These are phyloP conservation scores for Entomortierella parvispora DNA, from an alignment of 192 early-diverging fungal genomes.

Conservation along the genomic window DNA sequence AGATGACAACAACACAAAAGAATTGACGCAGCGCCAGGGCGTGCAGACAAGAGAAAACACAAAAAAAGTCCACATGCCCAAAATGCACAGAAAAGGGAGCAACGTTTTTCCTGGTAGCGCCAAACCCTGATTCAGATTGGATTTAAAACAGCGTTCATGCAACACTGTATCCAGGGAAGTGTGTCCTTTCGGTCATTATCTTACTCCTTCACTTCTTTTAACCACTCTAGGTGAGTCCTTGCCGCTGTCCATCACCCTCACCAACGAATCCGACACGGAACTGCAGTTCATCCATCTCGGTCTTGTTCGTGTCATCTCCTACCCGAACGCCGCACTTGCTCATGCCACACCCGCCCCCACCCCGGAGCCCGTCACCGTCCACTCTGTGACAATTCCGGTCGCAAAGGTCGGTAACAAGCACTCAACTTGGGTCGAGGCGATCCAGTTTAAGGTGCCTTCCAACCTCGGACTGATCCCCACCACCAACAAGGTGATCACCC, in stretches of 20 bases:
- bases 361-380: constrained; percentile 32
- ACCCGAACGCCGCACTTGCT: constrained; percentile 11
- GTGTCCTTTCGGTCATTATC: too few species aligned
- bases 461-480: constrained; percentile 42
- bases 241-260: constrained; percentile 28
- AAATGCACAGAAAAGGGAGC: too few species aligned
- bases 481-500: constrained; percentile 46
- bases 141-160: too few species aligned
- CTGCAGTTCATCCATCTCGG: constrained; percentile 28
- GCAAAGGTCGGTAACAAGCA: constrained; percentile 27
- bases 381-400: constrained; percentile 24
- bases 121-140: too few species aligned
- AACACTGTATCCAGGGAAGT: too few species aligned
- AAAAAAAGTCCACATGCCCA: too few species aligned
- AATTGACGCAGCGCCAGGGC: too few species aligned
- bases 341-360: neutral
- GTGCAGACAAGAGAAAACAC: too few species aligned
- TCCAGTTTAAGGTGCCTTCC: constrained; percentile 33
- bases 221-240: constrained; percentile 29
- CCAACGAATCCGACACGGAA: constrained; percentile 34
- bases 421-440: constrained; percentile 26
- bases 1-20: too few species aligned
- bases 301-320: constrained; percentile 37
- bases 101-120: too few species aligned
- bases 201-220: too few species aligned